phyloP scores from a whole-genome alignment of 768 basidiomycete genomes.

The Tricholoma flavovirens region DNA sequence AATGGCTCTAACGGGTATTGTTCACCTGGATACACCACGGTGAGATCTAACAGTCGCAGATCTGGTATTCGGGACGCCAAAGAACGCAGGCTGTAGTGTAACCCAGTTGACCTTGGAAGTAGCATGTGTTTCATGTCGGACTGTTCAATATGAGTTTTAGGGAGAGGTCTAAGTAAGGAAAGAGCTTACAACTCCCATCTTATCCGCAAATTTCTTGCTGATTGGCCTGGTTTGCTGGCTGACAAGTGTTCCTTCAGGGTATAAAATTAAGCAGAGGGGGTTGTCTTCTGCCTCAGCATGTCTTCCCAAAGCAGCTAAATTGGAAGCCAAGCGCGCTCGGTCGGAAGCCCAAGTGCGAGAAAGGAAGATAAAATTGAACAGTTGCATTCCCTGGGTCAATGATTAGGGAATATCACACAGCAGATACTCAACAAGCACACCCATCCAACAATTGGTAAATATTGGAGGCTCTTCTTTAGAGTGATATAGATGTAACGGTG shows the following conservation, averaged over 20 bases:
- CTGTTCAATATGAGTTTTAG: slow-evolving; percentile 32
- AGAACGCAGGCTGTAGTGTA: slow-evolving; percentile 79
- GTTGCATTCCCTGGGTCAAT: slow-evolving; percentile 76
- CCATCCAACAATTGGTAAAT: slow-evolving; percentile 84
- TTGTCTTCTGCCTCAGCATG: slow-evolving; percentile 62
- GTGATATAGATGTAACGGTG: slow-evolving; percentile 82
- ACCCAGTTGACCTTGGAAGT: slow-evolving; percentile 88
- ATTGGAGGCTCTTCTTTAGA: slow-evolving; percentile 83
- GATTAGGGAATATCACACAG: slow-evolving; percentile 3
- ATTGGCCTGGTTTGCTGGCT: slow-evolving; percentile 80
- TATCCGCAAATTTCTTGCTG: slow-evolving; percentile 84
- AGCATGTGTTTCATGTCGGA: slow-evolving; percentile 75
- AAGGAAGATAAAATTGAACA: slow-evolving; percentile 91
- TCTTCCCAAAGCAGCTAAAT: slow-evolving; percentile 64
- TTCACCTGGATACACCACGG: slow-evolving; percentile 85
- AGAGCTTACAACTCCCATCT: slow-evolving; percentile 77
- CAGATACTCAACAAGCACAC: slow-evolving; percentile 35
- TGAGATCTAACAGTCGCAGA: slow-evolving; percentile 84
- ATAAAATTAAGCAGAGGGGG: slow-evolving; percentile 79
- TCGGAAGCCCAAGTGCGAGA: slow-evolving; percentile 90
- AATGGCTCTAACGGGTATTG: not conserved
- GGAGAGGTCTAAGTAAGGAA: not conserved
- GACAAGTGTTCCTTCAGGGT: slow-evolving; percentile 95
- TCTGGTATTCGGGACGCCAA: slow-evolving; percentile 71
- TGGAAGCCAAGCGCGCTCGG: slow-evolving; percentile 54